Evolutionary conservation across 2,329 filamentous ascomycete genomes (phyloP).

Genomic region (Claviceps fusiformis): DNA sequence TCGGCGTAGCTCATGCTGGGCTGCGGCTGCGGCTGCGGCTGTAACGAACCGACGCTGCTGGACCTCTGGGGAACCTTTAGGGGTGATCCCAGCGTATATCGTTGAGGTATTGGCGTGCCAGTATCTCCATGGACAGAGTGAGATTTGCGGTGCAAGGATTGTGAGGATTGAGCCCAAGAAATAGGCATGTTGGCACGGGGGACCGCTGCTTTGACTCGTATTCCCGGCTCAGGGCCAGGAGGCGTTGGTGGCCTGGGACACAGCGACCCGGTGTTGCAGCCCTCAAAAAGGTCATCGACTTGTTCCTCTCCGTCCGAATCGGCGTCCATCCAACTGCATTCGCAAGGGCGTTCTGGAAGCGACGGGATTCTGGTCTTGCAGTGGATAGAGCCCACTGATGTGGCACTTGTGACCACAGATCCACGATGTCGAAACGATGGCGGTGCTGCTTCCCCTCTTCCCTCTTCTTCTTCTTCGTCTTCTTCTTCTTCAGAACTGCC

Average conservation of each 20-base stretch:
- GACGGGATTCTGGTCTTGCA: slow-evolving; percentile 12
- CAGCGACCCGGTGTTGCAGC: slow-evolving; percentile 8
- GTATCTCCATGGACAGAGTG: slow-evolving; percentile 11
- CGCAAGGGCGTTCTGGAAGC: slow-evolving; percentile 9
- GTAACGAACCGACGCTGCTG: background rate
- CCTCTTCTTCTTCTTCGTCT: too few relatives aligned
- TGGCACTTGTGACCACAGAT: slow-evolving; percentile 23
- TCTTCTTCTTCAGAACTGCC: slow-evolving; percentile 15
- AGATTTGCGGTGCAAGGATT: slow-evolving; percentile 11
- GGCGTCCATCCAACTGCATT: slow-evolving; percentile 24
- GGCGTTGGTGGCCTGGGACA: slow-evolving; percentile 20
- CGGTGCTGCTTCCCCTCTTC: slow-evolving; percentile 11
- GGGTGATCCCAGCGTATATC: slow-evolving; percentile 8
- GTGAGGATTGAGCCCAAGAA: slow-evolving; percentile 1
- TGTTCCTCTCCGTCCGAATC: slow-evolving; percentile 21
- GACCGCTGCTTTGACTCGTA: background rate
- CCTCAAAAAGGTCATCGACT: slow-evolving; percentile 3
- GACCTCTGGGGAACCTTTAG: slow-evolving; percentile 9
- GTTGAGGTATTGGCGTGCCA: background rate
- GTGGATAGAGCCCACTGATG: slow-evolving; percentile 20
- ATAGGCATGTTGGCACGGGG: background rate
- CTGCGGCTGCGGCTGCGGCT: background rate
- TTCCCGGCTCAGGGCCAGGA: slow-evolving; percentile 8
- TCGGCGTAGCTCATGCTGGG: background rate
- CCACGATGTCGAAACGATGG: slow-evolving; percentile 20